phyloP scores from a whole-genome alignment of 495 filamentous ascomycete species.

The Thermothielavioides terrestris region DNA sequence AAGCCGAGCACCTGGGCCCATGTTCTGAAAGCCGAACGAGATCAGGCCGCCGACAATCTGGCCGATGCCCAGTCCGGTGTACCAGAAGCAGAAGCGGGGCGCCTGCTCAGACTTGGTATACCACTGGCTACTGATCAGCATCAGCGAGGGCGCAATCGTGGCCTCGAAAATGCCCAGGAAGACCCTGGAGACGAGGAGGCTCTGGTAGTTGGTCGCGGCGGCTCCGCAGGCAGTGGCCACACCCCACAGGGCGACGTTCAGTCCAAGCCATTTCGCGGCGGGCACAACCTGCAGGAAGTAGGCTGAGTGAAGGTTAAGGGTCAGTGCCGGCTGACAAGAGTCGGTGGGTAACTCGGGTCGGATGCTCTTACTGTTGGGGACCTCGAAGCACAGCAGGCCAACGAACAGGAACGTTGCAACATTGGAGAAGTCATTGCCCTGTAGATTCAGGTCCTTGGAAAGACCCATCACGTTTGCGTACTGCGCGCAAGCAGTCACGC shows the following conservation, averaged over 20 bases:
- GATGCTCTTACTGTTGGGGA: conserved; percentile 24
- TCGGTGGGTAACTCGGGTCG: no score
- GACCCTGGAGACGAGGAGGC: conserved; percentile 39
- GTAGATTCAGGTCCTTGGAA: conserved; percentile 21
- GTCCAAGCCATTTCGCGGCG: conserved; percentile 47
- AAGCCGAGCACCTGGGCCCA: conserved; percentile 32
- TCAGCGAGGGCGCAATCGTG: conserved; percentile 51
- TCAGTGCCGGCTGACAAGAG: not conserved
- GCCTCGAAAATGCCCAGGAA: conserved; percentile 57
- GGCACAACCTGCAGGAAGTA: conserved; percentile 44
- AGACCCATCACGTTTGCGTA: conserved; percentile 35
- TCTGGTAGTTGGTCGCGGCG: conserved; percentile 27
- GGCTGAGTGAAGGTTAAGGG: conserved; percentile 16
- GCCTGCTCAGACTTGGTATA: conserved; percentile 56
- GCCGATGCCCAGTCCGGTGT: conserved; percentile 50
- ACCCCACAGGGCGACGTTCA: conserved; percentile 47
- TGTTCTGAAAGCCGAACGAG: conserved; percentile 54
- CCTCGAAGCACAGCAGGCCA: conserved; percentile 26
- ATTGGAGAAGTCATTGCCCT: conserved; percentile 33
- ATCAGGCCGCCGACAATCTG: conserved; percentile 56
- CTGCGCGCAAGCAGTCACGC: conserved; percentile 7
- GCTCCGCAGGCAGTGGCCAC: conserved; percentile 32
- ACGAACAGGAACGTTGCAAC: conserved; percentile 31
- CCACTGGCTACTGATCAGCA: conserved; percentile 47
- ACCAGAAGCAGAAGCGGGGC: conserved; percentile 58